phyloP scores from a whole-genome alignment of 2,329 filamentous ascomycete species.

The Dactylonectria estremocensis region DNA sequence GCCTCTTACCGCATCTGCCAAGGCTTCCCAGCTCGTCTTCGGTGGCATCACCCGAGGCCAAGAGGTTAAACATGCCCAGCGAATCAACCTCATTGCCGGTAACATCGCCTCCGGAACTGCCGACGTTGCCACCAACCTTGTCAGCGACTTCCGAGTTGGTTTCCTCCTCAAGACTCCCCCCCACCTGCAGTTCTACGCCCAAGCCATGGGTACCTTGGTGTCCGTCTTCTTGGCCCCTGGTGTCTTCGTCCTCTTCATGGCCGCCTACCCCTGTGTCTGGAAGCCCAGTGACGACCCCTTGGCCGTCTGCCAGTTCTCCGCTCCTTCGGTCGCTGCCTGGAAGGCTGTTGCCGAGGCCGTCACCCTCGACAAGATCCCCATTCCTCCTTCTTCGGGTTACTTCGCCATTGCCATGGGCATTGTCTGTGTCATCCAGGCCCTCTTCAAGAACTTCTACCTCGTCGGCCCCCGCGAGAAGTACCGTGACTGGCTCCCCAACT shows the following conservation, averaged over 20 bases:
- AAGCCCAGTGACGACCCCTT: conserved; percentile 57
- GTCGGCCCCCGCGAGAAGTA: conserved; percentile 68
- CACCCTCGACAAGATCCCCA: conserved; percentile 69
- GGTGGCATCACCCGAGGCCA: conserved; percentile 74
- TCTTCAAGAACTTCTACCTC: conserved; percentile 69
- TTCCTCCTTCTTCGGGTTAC: conserved; percentile 68
- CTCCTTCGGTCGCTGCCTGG: conserved; percentile 77
- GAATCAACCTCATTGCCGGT: conserved; percentile 77
- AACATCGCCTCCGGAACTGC: conserved; percentile 70
- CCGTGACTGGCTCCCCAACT: conserved; percentile 72
- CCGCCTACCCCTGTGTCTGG: conserved; percentile 79
- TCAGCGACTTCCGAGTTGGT: conserved; percentile 77
- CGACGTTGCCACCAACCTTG: conserved; percentile 67
- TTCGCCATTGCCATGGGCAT: conserved; percentile 70
- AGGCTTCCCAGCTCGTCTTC: conserved; percentile 78
- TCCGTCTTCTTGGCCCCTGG: conserved; percentile 78
- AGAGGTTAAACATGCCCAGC: conserved; percentile 67
- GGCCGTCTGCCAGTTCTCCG: conserved; percentile 68
- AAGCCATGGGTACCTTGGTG: conserved; percentile 73
- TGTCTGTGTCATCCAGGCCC: conserved; percentile 65
- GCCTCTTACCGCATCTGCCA: conserved; percentile 76
- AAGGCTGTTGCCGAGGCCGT: conserved; percentile 75
- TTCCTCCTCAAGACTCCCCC: conserved; percentile 78
- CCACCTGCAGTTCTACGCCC: conserved; percentile 76
- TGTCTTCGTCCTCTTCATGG: conserved; percentile 77